phyloP scores from a whole-genome alignment of 2,329 filamentous ascomycete species.

The Trichoderma hamatum region DNA sequence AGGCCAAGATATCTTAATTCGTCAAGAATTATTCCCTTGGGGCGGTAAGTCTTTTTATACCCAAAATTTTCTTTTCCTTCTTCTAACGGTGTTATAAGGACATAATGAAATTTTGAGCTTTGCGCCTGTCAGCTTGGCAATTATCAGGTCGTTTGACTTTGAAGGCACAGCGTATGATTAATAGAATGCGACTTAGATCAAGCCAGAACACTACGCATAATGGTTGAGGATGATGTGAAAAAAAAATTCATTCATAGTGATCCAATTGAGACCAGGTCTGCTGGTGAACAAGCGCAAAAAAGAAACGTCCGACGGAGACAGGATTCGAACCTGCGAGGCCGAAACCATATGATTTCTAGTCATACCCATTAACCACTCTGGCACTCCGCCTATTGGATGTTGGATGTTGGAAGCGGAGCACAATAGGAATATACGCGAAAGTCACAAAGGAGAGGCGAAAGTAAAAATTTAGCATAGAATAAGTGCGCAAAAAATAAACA shows the following conservation, averaged over 20 bases:
- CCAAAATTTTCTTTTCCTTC: not conserved
- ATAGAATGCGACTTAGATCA: not conserved
- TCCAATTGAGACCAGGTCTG: not conserved
- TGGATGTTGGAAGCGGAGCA: not conserved
- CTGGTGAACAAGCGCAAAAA: not conserved
- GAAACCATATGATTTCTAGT: conserved; percentile 25
- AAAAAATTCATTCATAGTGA: not conserved
- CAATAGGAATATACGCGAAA: not conserved
- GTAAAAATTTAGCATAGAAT: not conserved
- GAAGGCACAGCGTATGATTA: conserved; percentile 37
- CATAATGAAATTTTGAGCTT: conserved; percentile 72
- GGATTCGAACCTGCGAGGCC: conserved; percentile 24
- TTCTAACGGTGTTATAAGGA: conserved; percentile 46
- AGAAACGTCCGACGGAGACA: conserved; percentile 25
- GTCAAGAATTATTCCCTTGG: conserved; percentile 57
- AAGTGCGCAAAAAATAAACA: conserved; percentile 23
- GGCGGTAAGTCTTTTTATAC: conserved; percentile 50
- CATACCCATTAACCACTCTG: conserved; percentile 25
- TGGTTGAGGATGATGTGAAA: not conserved
- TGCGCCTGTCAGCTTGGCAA: conserved; percentile 64
- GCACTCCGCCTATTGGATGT: conserved; percentile 20
- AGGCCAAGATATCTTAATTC: conserved; percentile 52
- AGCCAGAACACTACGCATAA: not conserved
- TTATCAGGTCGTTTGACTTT: conserved; percentile 65
- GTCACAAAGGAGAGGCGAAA: not conserved